phyloP scores from a whole-genome alignment of 306 rosid genomes.

The Gastrolobium villosum region DNA sequence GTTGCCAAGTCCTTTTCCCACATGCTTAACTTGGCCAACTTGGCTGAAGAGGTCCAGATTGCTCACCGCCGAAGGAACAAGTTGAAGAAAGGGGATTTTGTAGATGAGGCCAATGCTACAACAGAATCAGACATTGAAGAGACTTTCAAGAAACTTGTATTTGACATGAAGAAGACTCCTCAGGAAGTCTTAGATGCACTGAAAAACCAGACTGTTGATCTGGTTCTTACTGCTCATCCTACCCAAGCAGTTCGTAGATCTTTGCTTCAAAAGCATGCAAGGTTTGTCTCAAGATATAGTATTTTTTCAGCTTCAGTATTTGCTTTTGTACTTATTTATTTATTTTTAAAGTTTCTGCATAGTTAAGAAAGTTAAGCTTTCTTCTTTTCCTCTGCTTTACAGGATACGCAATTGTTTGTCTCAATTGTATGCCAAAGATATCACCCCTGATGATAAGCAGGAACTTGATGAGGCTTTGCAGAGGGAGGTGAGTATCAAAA shows the following conservation, averaged over 20 bases:
- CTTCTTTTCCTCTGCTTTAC: slow-evolving; percentile 32
- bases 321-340: background rate
- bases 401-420: slow-evolving; percentile 88
- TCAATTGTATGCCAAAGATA: slow-evolving; percentile 86
- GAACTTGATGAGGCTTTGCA: slow-evolving; percentile 98
- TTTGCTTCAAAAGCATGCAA: slow-evolving; percentile 97
- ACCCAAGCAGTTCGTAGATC: slow-evolving; percentile 97
- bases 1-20: slow-evolving; percentile 92
- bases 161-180: slow-evolving; percentile 77
- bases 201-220: slow-evolving; percentile 95
- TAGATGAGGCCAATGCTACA: slow-evolving; percentile 88
- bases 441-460: slow-evolving; percentile 98
- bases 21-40: slow-evolving; percentile 99
- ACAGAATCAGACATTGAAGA: slow-evolving; percentile 98
- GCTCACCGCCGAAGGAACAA: slow-evolving; percentile 88
- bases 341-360: background rate
- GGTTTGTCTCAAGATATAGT: slow-evolving; percentile 60
- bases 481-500: slow-evolving; percentile 78
- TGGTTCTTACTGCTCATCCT: slow-evolving; percentile 98
- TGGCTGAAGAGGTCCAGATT: slow-evolving; percentile 99
- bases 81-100: slow-evolving; percentile 88
- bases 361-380: slow-evolving; percentile 7
- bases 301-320: slow-evolving; percentile 21
- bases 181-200: slow-evolving; percentile 96
- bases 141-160: slow-evolving; percentile 93